Conservation (phyloP, 2,329 filamentous ascomycete species). For the Dothideomycetes sp. region DNA sequence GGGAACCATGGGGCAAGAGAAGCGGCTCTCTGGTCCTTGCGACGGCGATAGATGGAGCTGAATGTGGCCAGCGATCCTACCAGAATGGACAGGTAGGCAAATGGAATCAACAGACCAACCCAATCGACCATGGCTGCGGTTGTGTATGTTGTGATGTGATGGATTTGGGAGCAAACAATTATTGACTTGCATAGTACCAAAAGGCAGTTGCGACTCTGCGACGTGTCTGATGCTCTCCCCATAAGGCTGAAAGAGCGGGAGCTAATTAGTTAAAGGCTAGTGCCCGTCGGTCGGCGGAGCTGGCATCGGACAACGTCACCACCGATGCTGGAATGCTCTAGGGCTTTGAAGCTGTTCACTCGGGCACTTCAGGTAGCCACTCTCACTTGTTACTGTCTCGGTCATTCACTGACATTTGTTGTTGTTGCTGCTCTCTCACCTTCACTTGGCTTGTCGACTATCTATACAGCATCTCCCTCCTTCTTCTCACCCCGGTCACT, state of each 20-base stretch:
- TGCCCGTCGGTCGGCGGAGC: too few species aligned
- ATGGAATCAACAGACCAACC: slow-evolving; percentile 74
- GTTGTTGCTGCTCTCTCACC: too few species aligned
- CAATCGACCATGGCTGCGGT: slow-evolving; percentile 55
- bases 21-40: slow-evolving; percentile 70
- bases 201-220: neutral
- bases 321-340: too few species aligned
- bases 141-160: neutral
- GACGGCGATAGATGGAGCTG: slow-evolving; percentile 83
- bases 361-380: too few species aligned
- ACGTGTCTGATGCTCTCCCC: neutral
- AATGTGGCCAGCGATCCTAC: slow-evolving; percentile 85
- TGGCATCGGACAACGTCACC: too few species aligned
- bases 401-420: too few species aligned
- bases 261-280: too few species aligned
- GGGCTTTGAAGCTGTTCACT: too few species aligned
- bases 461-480: too few species aligned
- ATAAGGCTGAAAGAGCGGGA: neutral
- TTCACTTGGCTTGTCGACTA: too few species aligned
- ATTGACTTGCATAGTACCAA: neutral
- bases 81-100: slow-evolving; percentile 83
- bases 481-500: neutral
- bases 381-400: too few species aligned
- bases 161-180: neutral
- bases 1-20: slow-evolving; percentile 93